Evolutionary conservation across 306 rosid genomes (phyloP).

Genomic region (Prunus mume): DNA sequence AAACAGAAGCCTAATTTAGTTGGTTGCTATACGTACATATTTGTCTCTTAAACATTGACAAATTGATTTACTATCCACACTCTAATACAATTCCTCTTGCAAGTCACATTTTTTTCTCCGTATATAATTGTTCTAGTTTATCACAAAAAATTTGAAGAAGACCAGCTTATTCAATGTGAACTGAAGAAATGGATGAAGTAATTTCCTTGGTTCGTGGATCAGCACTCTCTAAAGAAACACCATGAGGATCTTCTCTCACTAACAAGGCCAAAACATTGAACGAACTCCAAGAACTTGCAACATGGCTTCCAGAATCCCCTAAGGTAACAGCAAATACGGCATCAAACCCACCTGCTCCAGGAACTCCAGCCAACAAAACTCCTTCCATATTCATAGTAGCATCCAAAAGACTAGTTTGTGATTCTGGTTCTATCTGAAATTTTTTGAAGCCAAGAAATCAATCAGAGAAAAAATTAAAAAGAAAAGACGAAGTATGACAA

Average conservation of each 20-base stretch:
- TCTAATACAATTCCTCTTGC: neutral
- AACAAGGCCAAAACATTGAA: conserved; percentile 73
- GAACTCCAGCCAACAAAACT: conserved; percentile 92
- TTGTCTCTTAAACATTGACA: neutral
- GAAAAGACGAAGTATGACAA: neutral
- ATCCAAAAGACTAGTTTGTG: conserved; percentile 82
- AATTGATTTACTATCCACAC: neutral
- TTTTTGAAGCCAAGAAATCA: conserved; percentile 14
- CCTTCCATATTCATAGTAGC: conserved; percentile 92
- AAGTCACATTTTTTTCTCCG: neutral
- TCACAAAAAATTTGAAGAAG: conserved; percentile 4
- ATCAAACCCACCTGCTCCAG: conserved; percentile 99
- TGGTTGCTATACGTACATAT: neutral
- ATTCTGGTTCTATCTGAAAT: conserved; percentile 86
- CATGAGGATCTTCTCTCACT: conserved; percentile 93
- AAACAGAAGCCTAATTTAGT: neutral
- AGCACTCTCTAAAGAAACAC: conserved; percentile 69
- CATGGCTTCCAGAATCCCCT: conserved; percentile 60
- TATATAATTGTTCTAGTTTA: neutral
- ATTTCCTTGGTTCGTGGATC: conserved; percentile 77
- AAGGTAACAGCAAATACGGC: conserved; percentile 83
- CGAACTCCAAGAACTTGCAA: conserved; percentile 57
- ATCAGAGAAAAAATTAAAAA: conserved; percentile 1
- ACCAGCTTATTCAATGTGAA: conserved; percentile 44
- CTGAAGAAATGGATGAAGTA: conserved; percentile 68